Percentiles rank a stretch among this genome's conserved stretches.
Conservation (phyloP, 176 grass and related monocot genomes). For the Phragmites australis region DNA sequence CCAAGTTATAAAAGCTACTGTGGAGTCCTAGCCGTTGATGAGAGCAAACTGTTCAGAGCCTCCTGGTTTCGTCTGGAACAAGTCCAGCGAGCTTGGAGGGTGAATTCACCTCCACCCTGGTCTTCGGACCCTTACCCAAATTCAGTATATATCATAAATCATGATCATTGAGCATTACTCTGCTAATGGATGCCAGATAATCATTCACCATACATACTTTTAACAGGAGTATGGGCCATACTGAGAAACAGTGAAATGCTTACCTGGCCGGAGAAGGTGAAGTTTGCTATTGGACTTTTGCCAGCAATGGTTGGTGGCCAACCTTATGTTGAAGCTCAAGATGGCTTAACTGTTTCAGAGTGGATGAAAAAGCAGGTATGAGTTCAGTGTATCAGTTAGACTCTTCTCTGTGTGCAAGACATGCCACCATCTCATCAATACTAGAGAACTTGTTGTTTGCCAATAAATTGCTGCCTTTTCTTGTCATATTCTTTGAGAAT, state of each 20-base stretch:
- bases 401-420: background rate
- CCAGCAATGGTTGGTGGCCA: constrained; percentile 92
- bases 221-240: constrained; percentile 93
- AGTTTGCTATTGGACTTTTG: constrained; percentile 97
- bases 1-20: no score
- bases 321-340: constrained; percentile 98
- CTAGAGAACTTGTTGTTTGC: background rate
- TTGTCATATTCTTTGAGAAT: constrained; percentile 26
- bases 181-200: constrained; percentile 11
- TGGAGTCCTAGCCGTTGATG: no score
- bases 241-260: constrained; percentile 97
- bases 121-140: no score
- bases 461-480: constrained; percentile 17
- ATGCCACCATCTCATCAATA: constrained; percentile 13
- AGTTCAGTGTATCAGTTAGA: background rate
- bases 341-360: constrained; percentile 78
- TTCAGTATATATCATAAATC: no score
- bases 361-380: constrained; percentile 96
- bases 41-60: no score
- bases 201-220: constrained; percentile 28
- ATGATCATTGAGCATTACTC: constrained; percentile 1
- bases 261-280: constrained; percentile 96
- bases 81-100: no score
- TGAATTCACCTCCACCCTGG: no score
- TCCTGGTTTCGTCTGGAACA: no score